Evolutionary conservation across 148 eudicot genomes (phyloP).

Genomic region (Rheum nobile): DNA sequence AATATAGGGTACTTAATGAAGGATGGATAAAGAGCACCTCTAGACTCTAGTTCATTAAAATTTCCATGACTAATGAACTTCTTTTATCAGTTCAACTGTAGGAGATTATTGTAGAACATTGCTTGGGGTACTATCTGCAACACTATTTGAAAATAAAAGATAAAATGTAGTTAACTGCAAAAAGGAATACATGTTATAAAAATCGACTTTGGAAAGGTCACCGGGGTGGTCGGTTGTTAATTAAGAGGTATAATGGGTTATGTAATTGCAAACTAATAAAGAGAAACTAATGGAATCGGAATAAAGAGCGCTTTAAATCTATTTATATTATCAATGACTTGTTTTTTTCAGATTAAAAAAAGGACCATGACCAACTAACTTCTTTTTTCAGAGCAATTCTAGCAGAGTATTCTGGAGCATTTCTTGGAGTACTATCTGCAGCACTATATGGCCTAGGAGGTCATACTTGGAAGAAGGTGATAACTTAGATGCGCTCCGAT

Average conservation of each 20-base stretch:
- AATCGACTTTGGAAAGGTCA: too few species aligned
- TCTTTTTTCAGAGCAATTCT: constrained; percentile 58
- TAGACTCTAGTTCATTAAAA: neutral
- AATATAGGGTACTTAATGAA: neutral
- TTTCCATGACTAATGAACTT: constrained; percentile 7
- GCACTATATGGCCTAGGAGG: constrained; percentile 70
- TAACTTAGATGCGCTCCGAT: neutral
- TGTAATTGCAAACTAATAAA: too few species aligned
- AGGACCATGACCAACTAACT: constrained; percentile 4
- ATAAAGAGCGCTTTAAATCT: neutral
- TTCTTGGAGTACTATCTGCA: constrained; percentile 88
- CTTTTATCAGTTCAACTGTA: constrained; percentile 56
- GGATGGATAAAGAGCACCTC: neutral
- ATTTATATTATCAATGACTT: neutral
- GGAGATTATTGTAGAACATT: constrained; percentile 93
- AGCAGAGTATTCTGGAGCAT: constrained; percentile 95
- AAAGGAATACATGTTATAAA: too few species aligned
- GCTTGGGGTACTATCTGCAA: constrained; percentile 84
- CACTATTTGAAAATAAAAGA: constrained; percentile 29
- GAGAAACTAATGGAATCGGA: too few species aligned
- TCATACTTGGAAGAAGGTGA: constrained; percentile 86
- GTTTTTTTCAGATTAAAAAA: too few species aligned
- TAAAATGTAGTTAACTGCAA: too few species aligned
- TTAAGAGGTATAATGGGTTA: too few species aligned
- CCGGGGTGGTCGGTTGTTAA: too few species aligned